Evolutionary conservation across 495 filamentous ascomycete genomes (phyloP), one percentile per base, ranked within the genome.

Genomic region (Penicillium bialowiezense): DNA sequence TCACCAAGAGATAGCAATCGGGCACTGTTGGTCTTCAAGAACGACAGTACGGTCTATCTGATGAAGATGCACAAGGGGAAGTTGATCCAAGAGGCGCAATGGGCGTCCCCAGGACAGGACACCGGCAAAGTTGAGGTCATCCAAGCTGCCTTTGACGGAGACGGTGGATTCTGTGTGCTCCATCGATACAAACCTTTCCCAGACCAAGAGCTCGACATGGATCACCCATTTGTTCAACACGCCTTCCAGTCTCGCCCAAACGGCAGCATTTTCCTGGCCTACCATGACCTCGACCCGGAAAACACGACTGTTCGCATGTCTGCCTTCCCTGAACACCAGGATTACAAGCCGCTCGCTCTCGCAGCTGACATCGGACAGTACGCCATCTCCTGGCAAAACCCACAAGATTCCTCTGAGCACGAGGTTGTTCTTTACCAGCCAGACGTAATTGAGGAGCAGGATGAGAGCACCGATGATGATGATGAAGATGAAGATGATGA

Each of bases 301-400:
- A 39, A n/a, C 39, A 40, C 23, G 0, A 20, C 31, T 18, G 47
- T 63, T 34, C 53, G 42, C 23, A 47, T 72, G 4, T 73, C 62
- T 50, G 50, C 48, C 14, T 69, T 75, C 13, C 63, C 59, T 3
- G 64, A 68, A 5, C 51, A 66, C 19, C 34, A 24, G 1, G 58
- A 61, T 3, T 68, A 63, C 32, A 60, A 68, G 19, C 69, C 71
- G 9, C 39, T 65, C 21, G 64, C 66, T 37, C 40, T 74, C n/a
- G n/a, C n/a, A n/a, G n/a, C n/a, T n/a, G n/a, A n/a, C n/a, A 34
- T 61, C 67, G 4, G 60, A 12, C 52, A 41, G 5, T 74, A 74
- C 60, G 72, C 65, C 0, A 72, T 76, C 18, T 73, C 67, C 10
- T 76, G 72, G 72, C 63, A 66, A 32, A 55, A 74, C 50, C n/a